Percentiles rank a stretch among this genome's conserved stretches.
These are phyloP conservation scores for Mortierella sp. DNA, from an alignment of 371 early-diverging fungal genomes.

Conservation along the genomic window DNA sequence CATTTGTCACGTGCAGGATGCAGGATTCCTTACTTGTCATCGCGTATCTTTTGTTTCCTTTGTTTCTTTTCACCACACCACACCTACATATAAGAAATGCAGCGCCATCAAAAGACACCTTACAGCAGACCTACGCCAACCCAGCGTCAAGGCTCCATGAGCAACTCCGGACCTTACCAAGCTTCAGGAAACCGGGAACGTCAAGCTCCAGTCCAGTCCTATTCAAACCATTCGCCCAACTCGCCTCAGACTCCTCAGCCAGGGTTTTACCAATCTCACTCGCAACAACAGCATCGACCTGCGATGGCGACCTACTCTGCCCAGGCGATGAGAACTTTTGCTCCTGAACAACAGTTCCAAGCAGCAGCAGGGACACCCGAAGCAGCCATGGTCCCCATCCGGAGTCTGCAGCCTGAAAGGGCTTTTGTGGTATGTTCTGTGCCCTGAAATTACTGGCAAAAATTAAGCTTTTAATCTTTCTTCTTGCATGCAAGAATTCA, in stretches of 20 bases:
- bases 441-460: neutral
- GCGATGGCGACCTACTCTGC: constrained; percentile 24
- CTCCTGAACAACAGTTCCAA: constrained; percentile 24
- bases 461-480: neutral
- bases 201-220: neutral
- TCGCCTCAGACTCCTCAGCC: neutral
- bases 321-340: constrained; percentile 34
- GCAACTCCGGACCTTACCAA: neutral
- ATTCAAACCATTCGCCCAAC: neutral
- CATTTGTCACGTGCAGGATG: neutral
- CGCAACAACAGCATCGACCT: neutral
- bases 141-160: neutral
- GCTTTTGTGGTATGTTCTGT: constrained; percentile 36
- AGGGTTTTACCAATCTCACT: neutral
- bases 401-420: constrained; percentile 26
- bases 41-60: neutral
- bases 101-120: constrained; percentile 13
- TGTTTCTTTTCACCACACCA: neutral
- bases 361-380: constrained; percentile 17
- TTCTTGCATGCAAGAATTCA: neutral
- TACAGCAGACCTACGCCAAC: neutral
- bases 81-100: neutral
- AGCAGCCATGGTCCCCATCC: constrained; percentile 47
- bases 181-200: neutral
- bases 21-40: no score